Evolutionary conservation across 495 filamentous ascomycete species (phyloP).

Genomic region (Trichoderma erinaceum): DNA sequence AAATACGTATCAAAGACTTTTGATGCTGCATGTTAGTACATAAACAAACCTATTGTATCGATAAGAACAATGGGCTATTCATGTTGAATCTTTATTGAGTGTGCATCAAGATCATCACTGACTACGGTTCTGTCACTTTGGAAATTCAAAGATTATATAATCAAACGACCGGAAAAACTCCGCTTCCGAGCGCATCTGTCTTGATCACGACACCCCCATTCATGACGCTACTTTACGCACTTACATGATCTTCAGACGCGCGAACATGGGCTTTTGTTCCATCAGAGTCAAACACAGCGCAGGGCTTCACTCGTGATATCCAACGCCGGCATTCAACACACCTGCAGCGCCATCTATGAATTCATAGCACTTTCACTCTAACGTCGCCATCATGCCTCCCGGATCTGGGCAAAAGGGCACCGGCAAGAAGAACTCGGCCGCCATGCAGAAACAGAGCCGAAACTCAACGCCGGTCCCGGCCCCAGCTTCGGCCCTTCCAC

Average conservation of each 20-base stretch:
- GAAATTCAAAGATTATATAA: not conserved
- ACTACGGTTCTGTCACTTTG: no score
- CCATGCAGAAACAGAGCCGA: conserved; percentile 70
- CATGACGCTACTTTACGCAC: not conserved
- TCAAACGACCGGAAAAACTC: not conserved
- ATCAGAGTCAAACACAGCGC: not conserved
- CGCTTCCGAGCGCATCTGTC: not conserved
- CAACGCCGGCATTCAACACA: not conserved
- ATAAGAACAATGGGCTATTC: no score
- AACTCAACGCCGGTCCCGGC: conserved; percentile 68
- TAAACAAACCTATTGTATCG: no score
- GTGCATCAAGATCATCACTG: no score
- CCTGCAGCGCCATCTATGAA: not conserved
- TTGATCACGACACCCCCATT: conserved; percentile 10
- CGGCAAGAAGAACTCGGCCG: conserved; percentile 62
- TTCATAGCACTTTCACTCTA: not conserved
- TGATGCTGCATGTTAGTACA: no score
- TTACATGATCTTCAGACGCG: conserved; percentile 8
- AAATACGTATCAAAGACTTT: no score
- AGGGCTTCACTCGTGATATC: not conserved
- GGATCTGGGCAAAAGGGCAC: conserved; percentile 63
- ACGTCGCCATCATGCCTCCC: conserved; percentile 39
- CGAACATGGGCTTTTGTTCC: not conserved
- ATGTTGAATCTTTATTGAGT: no score
- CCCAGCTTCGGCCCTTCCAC: conserved; percentile 41